Evolutionary conservation across 768 basidiomycete genomes (phyloP), one percentile per base, ranked within the genome.

Genomic region (Lentinula raphanica): DNA sequence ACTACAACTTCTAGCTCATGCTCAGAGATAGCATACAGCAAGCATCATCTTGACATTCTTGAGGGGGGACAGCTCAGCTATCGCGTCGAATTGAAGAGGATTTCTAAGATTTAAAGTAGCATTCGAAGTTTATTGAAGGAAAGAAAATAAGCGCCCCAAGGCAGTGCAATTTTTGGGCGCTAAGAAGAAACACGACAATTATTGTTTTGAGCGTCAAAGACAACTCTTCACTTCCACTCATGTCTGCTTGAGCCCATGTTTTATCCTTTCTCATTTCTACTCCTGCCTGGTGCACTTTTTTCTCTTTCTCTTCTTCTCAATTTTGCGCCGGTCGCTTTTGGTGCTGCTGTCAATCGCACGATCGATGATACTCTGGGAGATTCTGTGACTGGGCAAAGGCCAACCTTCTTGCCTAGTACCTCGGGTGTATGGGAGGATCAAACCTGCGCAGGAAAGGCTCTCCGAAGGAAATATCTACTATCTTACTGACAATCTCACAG

Each of bases 351-450:
- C 23, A 66, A 66, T 55, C 58, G 65, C 19, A 64, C 64, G 4
- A 68, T 68, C 28, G 67, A 68, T 48, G 67, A 68, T 56, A 62
- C 64, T 1, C n/a, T 61, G 11, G 67, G 67, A 1, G 67, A 68
- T 48, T 56, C 53, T 17, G 60, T 60, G 1, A 68, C 65, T 23
- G 61, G 63, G 13, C 23, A 39, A 19, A 49, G 54, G 25, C 67
- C 67, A 5, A 39, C 54, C 1, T 68, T 64, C 55, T n/a, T 42
- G 1, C 67, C 67, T 36, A 12, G 27, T 6, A 50, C 42, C 11
- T 45, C 48, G 19, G 61, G 65, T 12, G 56, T 58, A 21, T 67
- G 65, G 65, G 59, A 59, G 21, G 61, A 61, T 27, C 35, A 44
- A 23, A 54, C 51, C 3, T 66, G 66, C 40, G 42, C 42, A 44